These are phyloP conservation scores for Blastobotrys robertii DNA, from an alignment of 805 yeast species.

Conservation along the genomic window DNA sequence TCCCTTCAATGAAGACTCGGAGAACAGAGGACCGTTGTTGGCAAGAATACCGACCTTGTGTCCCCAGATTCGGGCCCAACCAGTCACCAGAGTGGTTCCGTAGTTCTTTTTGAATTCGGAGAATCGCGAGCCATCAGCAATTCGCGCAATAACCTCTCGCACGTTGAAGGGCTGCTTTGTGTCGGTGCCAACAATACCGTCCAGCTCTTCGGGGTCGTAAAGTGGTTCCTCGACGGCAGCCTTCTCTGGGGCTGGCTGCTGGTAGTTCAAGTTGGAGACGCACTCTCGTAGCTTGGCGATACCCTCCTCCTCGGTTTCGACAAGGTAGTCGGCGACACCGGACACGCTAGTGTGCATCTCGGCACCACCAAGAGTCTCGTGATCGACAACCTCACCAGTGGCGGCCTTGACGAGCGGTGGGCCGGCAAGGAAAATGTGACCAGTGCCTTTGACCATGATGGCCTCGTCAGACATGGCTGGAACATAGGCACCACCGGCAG, in stretches of 20 bases:
- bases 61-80: conserved; percentile 23
- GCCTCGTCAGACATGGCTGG: conserved; percentile 29
- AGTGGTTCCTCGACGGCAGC: conserved; percentile 18
- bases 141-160: conserved; percentile 25
- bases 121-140: conserved; percentile 25
- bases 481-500: conserved; percentile 29
- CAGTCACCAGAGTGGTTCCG: conserved; percentile 24
- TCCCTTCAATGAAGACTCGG: conserved; percentile 25
- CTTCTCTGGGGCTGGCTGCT: neutral
- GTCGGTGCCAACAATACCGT: conserved; percentile 25
- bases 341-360: conserved; percentile 25
- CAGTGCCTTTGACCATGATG: conserved; percentile 25
- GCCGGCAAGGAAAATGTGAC: conserved; percentile 27
- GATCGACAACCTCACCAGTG: conserved; percentile 26
- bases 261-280: conserved; percentile 17
- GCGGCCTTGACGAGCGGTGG: conserved; percentile 29
- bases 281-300: conserved; percentile 21
- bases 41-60: conserved; percentile 26
- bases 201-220: conserved; percentile 22
- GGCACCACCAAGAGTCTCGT: conserved; percentile 27
- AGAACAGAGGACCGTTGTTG: conserved; percentile 25
- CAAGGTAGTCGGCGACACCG: conserved; percentile 26
- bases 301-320: conserved; percentile 24
- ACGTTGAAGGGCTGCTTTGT: conserved; percentile 23
- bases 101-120: conserved; percentile 24